Base-by-base conservation (phyloP, 176 grass and related monocot species). In the Zoysia pacifica region DNA sequence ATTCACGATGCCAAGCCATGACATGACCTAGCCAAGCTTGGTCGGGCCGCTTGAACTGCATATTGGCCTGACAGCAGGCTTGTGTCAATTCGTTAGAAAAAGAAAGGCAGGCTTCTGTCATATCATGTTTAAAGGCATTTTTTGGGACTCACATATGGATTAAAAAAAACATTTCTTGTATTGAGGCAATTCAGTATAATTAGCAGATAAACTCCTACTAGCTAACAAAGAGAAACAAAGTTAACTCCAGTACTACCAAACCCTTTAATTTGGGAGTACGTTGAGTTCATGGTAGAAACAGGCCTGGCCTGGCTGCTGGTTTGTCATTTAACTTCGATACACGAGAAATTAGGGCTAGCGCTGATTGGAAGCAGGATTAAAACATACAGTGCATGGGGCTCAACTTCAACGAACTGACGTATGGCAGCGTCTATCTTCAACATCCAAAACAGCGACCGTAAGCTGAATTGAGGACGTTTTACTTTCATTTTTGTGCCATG, bases 121-220 rank as follows among this genome's bases (percentile, higher is more conserved):
- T 66, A 42, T 67, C 81, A 14, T 38, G 63, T 50, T 84, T 72
- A 71, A 76, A 48, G 36, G 62, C 75, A 13, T 48, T 36, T 52
- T 28, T 52, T 40, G 5, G 36, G 65, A 66, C 14, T 65, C 46
- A 75, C 41, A 55, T 15, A 56, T 61, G 7, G 13, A 36, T 62
- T 76, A 1, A 6, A 0, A 35, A n/a, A 41, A n/a, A 28, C 2
- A 43, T 14, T 1, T 28, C 11, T 40, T 61, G 6, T 58, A 44
- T 14, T 28, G 14, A 11, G 12, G 48, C 18, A 62, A 2, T 50
- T 65, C 59, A 49, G 11, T 20, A 11, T 28, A 63, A 75, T 28
- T 28, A 28, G 49, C 4, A 7, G 8, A 2, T 39, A 13, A 11
- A 64, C 11, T 62, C 4, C 11, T 15, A 5, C 6, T n/a, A 28